These are phyloP conservation scores for Acorus gramineus DNA, from an alignment of 106 monocot genomes.

Conservation along the genomic window DNA sequence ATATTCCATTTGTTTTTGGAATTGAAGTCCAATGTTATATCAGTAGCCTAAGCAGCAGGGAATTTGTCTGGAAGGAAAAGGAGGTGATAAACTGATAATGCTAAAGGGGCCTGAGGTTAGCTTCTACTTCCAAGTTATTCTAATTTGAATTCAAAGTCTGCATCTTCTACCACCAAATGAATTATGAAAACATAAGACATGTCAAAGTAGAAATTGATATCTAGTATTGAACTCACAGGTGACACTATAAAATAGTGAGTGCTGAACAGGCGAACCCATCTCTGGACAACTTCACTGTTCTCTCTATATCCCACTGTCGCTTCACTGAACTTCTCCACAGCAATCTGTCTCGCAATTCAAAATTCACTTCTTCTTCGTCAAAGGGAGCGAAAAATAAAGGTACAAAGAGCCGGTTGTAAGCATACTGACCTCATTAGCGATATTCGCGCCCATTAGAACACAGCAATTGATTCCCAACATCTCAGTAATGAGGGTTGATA, in stretches of 20 bases:
- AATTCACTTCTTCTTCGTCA: background rate
- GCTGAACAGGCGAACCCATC: constrained; percentile 61
- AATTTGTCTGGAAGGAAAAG: too few relatives aligned
- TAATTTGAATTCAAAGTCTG: too few relatives aligned
- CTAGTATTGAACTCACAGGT: constrained; percentile 35
- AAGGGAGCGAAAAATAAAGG: background rate
- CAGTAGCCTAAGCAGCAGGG: too few relatives aligned
- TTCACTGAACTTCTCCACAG: constrained; percentile 77
- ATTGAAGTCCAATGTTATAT: too few relatives aligned
- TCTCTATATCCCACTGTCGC: constrained; percentile 73
- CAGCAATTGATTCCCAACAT: constrained; percentile 75
- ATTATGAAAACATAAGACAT: background rate
- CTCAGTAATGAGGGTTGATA: constrained; percentile 67
- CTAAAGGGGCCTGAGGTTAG: too few relatives aligned
- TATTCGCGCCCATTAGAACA: constrained; percentile 94
- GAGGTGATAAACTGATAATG: too few relatives aligned
- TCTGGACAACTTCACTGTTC: constrained; percentile 52
- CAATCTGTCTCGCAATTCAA: constrained; percentile 41
- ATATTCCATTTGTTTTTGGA: too few relatives aligned
- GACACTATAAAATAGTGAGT: constrained; percentile 77
- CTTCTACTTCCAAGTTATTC: too few relatives aligned
- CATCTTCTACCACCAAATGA: background rate
- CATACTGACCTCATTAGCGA: constrained; percentile 68
- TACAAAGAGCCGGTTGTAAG: background rate
- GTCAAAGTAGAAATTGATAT: background rate